Percentiles rank a stretch among this genome's conserved stretches.
These are phyloP conservation scores for Mucor circinelloides DNA, from an alignment of 371 early-diverging fungal genomes.

Conservation along the genomic window DNA sequence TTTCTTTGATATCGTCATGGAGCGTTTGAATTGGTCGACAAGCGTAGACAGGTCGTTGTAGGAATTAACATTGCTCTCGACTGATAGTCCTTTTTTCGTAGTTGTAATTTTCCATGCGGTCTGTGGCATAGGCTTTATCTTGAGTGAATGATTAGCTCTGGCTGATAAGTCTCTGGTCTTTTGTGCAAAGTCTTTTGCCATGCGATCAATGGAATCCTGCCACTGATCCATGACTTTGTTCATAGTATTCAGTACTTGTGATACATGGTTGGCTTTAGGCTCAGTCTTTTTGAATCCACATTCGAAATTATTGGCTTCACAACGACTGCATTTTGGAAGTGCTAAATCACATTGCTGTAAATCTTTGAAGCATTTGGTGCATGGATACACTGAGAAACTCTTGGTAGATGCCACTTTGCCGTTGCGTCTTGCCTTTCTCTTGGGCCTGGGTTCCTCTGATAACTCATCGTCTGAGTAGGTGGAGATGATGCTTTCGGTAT, in stretches of 20 bases:
- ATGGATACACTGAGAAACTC: slow-evolving; percentile 43
- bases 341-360: slow-evolving; percentile 45
- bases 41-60: slow-evolving; percentile 33
- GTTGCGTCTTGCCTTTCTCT: slow-evolving; percentile 3
- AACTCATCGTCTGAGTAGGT: slow-evolving; percentile 11
- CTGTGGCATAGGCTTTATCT: slow-evolving; percentile 43
- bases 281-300: slow-evolving; percentile 39
- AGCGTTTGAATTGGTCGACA: slow-evolving; percentile 38
- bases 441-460: slow-evolving; percentile 1
- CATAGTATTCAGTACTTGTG: slow-evolving; percentile 38
- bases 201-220: slow-evolving; percentile 35
- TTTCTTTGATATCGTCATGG: slow-evolving; percentile 13
- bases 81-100: slow-evolving; percentile 30
- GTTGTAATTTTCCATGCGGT: slow-evolving; percentile 48
- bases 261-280: slow-evolving; percentile 47
- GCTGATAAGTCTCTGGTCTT: slow-evolving; percentile 24
- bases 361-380: slow-evolving; percentile 45
- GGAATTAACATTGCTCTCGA: slow-evolving; percentile 41
- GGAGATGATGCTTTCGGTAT: slow-evolving; percentile 4
- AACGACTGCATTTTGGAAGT: slow-evolving; percentile 41
- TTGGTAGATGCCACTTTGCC: slow-evolving; percentile 22
- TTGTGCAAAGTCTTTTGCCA: slow-evolving; percentile 32
- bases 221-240: slow-evolving; percentile 47
- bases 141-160: slow-evolving; percentile 11
- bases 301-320: slow-evolving; percentile 28